Percentiles rank a stretch among this genome's conserved stretches.
Conservation (phyloP, 495 filamentous ascomycete genomes). For the Neurospora cerealis region DNA sequence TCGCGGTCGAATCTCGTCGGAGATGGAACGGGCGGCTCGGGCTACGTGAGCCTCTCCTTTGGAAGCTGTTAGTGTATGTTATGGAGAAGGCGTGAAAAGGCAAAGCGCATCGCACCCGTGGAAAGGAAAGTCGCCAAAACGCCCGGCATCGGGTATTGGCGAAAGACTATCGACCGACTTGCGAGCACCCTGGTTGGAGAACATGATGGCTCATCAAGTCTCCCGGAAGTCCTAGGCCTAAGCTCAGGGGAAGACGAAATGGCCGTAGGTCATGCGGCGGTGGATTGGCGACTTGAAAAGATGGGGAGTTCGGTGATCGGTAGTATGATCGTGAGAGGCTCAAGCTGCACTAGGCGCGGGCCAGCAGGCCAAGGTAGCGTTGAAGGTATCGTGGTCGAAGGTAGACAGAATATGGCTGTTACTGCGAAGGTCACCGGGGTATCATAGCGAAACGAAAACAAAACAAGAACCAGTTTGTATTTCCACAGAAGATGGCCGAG, state of each 20-base stretch:
- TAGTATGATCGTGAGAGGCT: neutral
- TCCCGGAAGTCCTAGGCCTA: slow-evolving; percentile 7
- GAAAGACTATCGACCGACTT: slow-evolving; percentile 63
- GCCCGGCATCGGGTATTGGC: slow-evolving; percentile 37
- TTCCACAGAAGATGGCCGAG: neutral
- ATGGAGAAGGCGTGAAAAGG: neutral
- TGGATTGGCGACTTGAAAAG: neutral
- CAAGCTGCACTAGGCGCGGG: neutral
- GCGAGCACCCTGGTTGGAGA: slow-evolving; percentile 49
- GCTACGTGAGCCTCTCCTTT: slow-evolving; percentile 18
- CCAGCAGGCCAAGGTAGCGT: neutral
- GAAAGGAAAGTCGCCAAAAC: slow-evolving; percentile 51
- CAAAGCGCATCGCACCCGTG: slow-evolving; percentile 28
- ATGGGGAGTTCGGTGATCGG: neutral
- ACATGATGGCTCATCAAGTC: slow-evolving; percentile 43
- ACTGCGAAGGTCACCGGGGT: slow-evolving; percentile 18
- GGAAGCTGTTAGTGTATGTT: slow-evolving; percentile 16
- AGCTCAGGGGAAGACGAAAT: neutral
- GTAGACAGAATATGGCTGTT: neutral
- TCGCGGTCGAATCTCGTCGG: slow-evolving; percentile 73
- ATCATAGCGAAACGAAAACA: slow-evolving; percentile 19
- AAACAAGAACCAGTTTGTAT: neutral
- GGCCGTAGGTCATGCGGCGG: neutral
- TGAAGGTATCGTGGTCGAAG: neutral
- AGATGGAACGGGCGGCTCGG: slow-evolving; percentile 12